Conservation (phyloP, 768 basidiomycete genomes). For the Cystobasidiopsis lactophilus region DNA sequence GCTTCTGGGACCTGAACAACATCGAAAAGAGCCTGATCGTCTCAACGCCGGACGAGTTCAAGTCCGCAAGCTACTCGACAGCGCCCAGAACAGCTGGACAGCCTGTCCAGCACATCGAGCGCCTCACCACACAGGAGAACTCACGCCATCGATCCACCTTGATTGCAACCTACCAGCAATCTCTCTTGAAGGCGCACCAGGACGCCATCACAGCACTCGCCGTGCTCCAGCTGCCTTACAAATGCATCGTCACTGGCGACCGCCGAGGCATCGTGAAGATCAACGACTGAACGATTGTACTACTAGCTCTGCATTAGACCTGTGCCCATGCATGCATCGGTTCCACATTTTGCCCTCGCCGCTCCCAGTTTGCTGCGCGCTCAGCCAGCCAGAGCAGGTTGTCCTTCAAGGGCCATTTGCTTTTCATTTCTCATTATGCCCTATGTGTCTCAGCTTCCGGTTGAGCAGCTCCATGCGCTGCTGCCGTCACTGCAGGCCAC, state of each 20-base stretch:
- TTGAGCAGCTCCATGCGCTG: too few species aligned
- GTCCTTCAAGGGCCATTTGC: too few species aligned
- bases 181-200: conserved; percentile 63
- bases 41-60: conserved; percentile 49
- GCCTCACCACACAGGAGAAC: background rate
- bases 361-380: too few species aligned
- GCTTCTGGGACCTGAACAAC: conserved; percentile 65
- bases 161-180: conserved; percentile 62
- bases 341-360: too few species aligned
- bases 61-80: conserved; percentile 36
- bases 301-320: too few species aligned
- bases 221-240: conserved; percentile 77
- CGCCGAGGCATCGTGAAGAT: conserved; percentile 74
- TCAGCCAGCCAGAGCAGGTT: too few species aligned
- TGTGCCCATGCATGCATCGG: too few species aligned
- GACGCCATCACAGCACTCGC: conserved; percentile 69
- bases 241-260: conserved; percentile 83
- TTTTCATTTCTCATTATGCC: too few species aligned
- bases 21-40: conserved; percentile 53
- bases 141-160: conserved; percentile 38
- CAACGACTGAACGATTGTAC: conserved; percentile 25
- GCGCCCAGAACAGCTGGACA: conserved; percentile 35
- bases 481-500: too few species aligned
- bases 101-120: conserved; percentile 23
- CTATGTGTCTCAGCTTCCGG: too few species aligned